Evolutionary conservation across 2,329 filamentous ascomycete species (phyloP).

Genomic region (Stachybotrys elegans): DNA sequence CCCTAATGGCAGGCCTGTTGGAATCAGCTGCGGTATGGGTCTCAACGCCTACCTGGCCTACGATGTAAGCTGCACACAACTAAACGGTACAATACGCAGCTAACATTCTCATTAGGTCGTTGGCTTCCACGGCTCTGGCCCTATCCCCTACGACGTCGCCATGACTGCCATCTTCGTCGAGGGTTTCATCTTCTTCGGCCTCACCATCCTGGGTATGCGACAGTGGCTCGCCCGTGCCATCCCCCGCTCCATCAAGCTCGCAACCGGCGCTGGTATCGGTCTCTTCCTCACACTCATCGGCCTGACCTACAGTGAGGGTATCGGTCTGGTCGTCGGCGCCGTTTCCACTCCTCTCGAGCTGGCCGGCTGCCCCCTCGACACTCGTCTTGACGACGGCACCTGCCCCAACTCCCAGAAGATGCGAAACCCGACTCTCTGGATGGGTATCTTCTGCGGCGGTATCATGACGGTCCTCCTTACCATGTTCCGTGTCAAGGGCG

Average conservation of each 20-base stretch:
- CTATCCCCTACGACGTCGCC: slow-evolving; percentile 65
- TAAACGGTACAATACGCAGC: not conserved
- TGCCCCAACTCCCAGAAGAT: slow-evolving; percentile 58
- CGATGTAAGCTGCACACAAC: slow-evolving; percentile 26
- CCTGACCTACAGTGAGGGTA: slow-evolving; percentile 69
- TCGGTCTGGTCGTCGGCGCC: slow-evolving; percentile 66
- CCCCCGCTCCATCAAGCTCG: slow-evolving; percentile 73
- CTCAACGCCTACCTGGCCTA: slow-evolving; percentile 80
- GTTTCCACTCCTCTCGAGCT: slow-evolving; percentile 61
- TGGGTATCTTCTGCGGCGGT: slow-evolving; percentile 75
- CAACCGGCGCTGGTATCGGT: slow-evolving; percentile 74
- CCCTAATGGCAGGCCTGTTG: slow-evolving; percentile 41
- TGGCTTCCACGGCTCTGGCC: slow-evolving; percentile 66
- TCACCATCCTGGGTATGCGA: slow-evolving; percentile 72
- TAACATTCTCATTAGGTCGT: slow-evolving; percentile 36
- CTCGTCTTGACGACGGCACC: slow-evolving; percentile 33
- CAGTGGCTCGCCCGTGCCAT: slow-evolving; percentile 79
- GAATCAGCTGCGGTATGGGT: slow-evolving; percentile 31
- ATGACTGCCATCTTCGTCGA: slow-evolving; percentile 78
- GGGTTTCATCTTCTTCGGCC: slow-evolving; percentile 69
- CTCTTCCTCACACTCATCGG: slow-evolving; percentile 69
- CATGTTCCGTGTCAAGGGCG: slow-evolving; percentile 76
- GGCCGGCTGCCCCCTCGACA: slow-evolving; percentile 55
- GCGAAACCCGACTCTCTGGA: slow-evolving; percentile 73
- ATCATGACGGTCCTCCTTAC: slow-evolving; percentile 69